These are phyloP conservation scores for Porcisia deanei DNA, from an alignment of 208 protist genomes.

Conservation along the genomic window DNA sequence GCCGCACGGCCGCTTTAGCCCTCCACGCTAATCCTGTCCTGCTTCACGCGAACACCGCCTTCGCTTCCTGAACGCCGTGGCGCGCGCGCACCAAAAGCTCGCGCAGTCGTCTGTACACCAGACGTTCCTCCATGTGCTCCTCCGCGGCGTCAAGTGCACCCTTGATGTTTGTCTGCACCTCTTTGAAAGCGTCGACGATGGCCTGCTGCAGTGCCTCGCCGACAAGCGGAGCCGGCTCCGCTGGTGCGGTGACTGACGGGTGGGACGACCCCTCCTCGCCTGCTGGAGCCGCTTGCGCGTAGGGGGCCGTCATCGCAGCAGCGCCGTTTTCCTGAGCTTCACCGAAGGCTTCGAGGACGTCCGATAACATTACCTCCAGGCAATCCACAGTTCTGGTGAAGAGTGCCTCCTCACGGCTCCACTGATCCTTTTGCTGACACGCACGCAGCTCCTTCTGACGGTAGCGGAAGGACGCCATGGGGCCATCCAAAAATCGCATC, in stretches of 20 bases:
- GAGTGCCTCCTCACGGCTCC: conserved; percentile 51
- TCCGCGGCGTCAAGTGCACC: conserved; percentile 62
- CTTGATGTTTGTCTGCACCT: conserved; percentile 64
- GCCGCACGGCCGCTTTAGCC: not conserved
- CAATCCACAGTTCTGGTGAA: conserved; percentile 69
- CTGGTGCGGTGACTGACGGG: not conserved
- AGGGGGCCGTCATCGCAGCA: conserved; percentile 1
- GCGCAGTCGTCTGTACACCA: conserved; percentile 48
- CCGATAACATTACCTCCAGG: conserved; percentile 50
- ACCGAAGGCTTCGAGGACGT: conserved; percentile 41
- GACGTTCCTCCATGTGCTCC: conserved; percentile 71
- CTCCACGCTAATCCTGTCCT: not conserved
- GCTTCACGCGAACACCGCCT: conserved; percentile 29
- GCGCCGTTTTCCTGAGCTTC: conserved; percentile 31
- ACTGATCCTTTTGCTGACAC: conserved; percentile 87
- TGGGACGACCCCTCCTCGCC: not conserved
- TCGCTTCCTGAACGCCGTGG: conserved; percentile 46
- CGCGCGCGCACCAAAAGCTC: conserved; percentile 42
- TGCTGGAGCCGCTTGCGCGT: conserved; percentile 1
- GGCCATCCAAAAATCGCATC: conserved; percentile 73
- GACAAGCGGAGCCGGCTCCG: not conserved
- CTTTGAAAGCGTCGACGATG: conserved; percentile 46
- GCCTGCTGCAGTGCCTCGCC: conserved; percentile 31
- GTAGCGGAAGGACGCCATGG: conserved; percentile 60
- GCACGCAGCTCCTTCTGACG: conserved; percentile 80